A percentile compares a stretch with the other conserved stretches of the same genome.
Evolutionary conservation across 495 filamentous ascomycete species (phyloP).

Genomic region (Podospora pseudopauciseta): DNA sequence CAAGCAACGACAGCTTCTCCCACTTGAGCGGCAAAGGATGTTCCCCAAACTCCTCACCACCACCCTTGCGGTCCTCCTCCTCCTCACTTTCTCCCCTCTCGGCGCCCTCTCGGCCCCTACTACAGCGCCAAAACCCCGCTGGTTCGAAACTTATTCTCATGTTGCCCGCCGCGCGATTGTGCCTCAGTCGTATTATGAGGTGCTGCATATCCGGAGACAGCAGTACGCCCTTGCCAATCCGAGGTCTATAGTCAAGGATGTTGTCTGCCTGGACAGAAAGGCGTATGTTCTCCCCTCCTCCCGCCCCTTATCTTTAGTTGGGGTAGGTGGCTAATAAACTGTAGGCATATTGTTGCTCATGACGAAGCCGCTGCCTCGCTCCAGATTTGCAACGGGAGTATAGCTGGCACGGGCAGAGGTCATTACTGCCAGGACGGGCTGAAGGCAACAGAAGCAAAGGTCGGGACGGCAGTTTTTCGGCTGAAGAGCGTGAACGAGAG

Average conservation of each 20-base stretch:
- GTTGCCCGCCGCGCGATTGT: slow-evolving; percentile 24
- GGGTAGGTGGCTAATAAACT: neutral
- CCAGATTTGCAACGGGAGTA: slow-evolving; percentile 48
- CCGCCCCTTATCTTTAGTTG: neutral
- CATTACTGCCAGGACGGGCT: slow-evolving; percentile 42
- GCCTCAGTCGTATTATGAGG: slow-evolving; percentile 34
- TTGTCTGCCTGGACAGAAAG: slow-evolving; percentile 35
- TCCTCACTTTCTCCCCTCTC: slow-evolving; percentile 13
- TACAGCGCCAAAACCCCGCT: neutral
- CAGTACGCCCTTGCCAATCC: slow-evolving; percentile 32
- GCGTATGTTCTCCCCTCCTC: slow-evolving; percentile 26
- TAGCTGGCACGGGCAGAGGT: slow-evolving; percentile 40
- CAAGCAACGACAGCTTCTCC: slow-evolving; percentile 4
- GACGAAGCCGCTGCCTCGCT: slow-evolving; percentile 54
- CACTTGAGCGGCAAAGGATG: slow-evolving; percentile 18
- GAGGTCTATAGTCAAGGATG: slow-evolving; percentile 29
- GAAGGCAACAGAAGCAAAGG: slow-evolving; percentile 37
- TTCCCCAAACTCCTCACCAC: slow-evolving; percentile 9
- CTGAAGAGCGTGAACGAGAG: slow-evolving; percentile 36
- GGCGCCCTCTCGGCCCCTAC: slow-evolving; percentile 18
- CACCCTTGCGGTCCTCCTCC: slow-evolving; percentile 20
- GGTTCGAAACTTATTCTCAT: slow-evolving; percentile 22
- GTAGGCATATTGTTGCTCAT: slow-evolving; percentile 49
- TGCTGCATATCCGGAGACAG: slow-evolving; percentile 35
- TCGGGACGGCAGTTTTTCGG: slow-evolving; percentile 47